A percentile compares a stretch with the other conserved stretches of the same genome.
phyloP scores from a whole-genome alignment of 257 asterid species.

The Anisodus tanguticus region DNA sequence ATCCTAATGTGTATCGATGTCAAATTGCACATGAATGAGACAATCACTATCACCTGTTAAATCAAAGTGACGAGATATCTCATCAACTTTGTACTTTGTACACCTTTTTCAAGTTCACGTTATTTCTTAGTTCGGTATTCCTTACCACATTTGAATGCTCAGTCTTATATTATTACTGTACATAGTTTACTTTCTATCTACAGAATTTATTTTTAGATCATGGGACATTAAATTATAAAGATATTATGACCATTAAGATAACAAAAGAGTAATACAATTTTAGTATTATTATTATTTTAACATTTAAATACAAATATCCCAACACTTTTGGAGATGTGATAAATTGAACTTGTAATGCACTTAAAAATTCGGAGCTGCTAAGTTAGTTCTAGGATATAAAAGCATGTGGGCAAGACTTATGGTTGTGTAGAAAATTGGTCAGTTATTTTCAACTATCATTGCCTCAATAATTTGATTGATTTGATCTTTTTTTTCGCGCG shows the following conservation, averaged over 20 bases:
- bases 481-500: neutral
- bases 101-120: neutral
- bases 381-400: neutral
- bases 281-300: too few relatives aligned
- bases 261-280: too few relatives aligned
- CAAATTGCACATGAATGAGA: neutral
- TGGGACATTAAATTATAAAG: too few relatives aligned
- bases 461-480: neutral
- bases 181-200: too few relatives aligned
- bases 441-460: neutral
- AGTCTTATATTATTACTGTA: too few relatives aligned
- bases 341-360: neutral
- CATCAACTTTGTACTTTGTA: neutral
- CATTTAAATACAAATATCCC: too few relatives aligned
- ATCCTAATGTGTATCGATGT: neutral
- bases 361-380: neutral
- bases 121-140: neutral
- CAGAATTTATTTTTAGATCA: too few relatives aligned
- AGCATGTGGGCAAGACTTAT: neutral
- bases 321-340: neutral
- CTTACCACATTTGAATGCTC: neutral
- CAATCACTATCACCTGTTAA: neutral
- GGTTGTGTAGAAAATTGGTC: neutral
- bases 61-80: neutral
- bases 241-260: too few relatives aligned